Percentiles rank a stretch among this genome's conserved stretches.
Evolutionary conservation across 257 asterid genomes (phyloP).

Genomic region (Salvia splendens): DNA sequence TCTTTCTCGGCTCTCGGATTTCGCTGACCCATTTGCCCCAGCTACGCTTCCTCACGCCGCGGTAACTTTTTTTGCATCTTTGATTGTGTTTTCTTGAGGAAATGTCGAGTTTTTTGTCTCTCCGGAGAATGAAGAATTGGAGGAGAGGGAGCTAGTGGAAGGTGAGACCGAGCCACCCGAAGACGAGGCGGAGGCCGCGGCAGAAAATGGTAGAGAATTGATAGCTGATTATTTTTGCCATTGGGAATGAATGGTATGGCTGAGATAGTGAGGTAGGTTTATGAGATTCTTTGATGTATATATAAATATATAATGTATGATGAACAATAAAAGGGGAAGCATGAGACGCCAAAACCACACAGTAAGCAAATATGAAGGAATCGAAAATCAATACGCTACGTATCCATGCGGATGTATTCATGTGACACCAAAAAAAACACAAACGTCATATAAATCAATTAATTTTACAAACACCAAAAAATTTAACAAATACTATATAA

Average conservation of each 20-base stretch:
- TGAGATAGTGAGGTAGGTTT: slow-evolving; percentile 12
- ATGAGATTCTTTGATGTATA: not conserved
- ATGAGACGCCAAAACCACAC: slow-evolving; percentile 2
- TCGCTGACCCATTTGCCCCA: slow-evolving; percentile 69
- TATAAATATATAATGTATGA: slow-evolving; percentile 21
- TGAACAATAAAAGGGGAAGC: not conserved
- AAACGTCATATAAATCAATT: not conserved
- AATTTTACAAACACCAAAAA: no score
- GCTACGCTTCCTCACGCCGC: slow-evolving; percentile 54
- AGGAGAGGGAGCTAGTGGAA: slow-evolving; percentile 23
- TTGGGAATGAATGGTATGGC: not conserved
- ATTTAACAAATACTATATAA: no score
- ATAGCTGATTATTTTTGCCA: slow-evolving; percentile 31
- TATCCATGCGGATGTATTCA: not conserved
- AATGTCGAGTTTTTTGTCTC: slow-evolving; percentile 9
- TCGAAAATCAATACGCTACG: not conserved
- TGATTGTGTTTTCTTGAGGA: not conserved
- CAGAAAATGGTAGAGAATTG: slow-evolving; percentile 16
- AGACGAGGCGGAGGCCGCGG: slow-evolving; percentile 14
- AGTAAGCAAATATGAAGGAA: not conserved
- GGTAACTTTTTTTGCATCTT: slow-evolving; percentile 17
- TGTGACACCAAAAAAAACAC: not conserved
- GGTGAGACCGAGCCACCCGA: slow-evolving; percentile 17
- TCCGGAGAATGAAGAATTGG: not conserved
- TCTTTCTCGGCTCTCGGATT: slow-evolving; percentile 57